These are phyloP conservation scores for Pleurotus platypus DNA, from an alignment of 768 basidiomycete genomes.

Conservation along the genomic window DNA sequence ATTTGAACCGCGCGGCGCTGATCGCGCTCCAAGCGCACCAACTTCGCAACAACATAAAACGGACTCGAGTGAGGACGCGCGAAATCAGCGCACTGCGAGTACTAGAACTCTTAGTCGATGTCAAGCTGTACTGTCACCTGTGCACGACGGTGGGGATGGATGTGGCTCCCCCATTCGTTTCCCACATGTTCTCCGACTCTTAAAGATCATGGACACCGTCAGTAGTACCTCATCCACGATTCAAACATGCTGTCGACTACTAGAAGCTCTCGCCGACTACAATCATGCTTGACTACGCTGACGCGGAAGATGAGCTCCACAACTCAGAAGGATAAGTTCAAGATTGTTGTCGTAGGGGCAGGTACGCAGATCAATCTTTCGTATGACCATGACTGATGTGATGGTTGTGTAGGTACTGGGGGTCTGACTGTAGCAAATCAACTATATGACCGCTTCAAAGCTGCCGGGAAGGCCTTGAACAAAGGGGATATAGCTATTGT, in stretches of 20 bases:
- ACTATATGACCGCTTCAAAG: constrained; percentile 75
- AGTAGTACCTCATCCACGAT: not conserved
- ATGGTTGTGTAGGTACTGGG: constrained; percentile 56
- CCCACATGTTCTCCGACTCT: too few relatives aligned
- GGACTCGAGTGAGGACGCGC: too few relatives aligned
- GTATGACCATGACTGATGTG: not conserved
- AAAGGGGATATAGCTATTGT: constrained; percentile 82
- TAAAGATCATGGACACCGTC: too few relatives aligned
- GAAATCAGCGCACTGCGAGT: too few relatives aligned
- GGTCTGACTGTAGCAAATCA: constrained; percentile 86
- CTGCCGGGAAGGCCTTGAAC: constrained; percentile 62
- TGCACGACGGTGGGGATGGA: too few relatives aligned
- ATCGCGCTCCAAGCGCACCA: too few relatives aligned
- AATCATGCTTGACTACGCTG: constrained; percentile 4
- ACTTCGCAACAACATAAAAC: too few relatives aligned
- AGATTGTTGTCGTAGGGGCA: constrained; percentile 83
- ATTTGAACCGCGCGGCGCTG: too few relatives aligned
- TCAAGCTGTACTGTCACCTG: too few relatives aligned
- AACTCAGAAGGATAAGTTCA: constrained; percentile 56
- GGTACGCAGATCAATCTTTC: constrained; percentile 43
- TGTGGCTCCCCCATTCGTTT: too few relatives aligned
- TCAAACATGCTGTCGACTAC: constrained; percentile 12
- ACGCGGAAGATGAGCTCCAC: constrained; percentile 32
- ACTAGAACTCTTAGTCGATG: too few relatives aligned
- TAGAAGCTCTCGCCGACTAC: constrained; percentile 7